phyloP scores from a whole-genome alignment of 2,329 filamentous ascomycete species.

The Aspergillus sp. region DNA sequence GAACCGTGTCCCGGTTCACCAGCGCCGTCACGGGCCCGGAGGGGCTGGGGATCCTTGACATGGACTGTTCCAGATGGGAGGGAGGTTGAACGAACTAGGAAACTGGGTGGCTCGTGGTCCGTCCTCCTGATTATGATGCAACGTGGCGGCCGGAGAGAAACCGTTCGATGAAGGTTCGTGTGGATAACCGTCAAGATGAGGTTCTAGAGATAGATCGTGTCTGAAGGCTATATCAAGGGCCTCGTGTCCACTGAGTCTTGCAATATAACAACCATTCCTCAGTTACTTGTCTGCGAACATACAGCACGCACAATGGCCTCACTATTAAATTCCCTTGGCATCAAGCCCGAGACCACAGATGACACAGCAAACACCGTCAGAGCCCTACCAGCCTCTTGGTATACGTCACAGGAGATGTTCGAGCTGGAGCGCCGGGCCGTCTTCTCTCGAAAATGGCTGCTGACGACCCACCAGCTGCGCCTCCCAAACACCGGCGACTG shows the following conservation, averaged over 20 bases:
- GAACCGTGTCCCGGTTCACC: too few species aligned
- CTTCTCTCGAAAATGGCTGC: constrained; percentile 56
- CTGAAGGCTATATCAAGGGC: too few species aligned
- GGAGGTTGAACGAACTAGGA: too few species aligned
- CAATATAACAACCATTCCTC: background rate
- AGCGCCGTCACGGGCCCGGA: too few species aligned
- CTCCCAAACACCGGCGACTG: constrained; percentile 57
- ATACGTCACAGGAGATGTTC: constrained; percentile 46
- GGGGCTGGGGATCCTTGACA: too few species aligned
- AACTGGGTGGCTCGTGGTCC: too few species aligned
- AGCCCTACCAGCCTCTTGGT: constrained; percentile 55
- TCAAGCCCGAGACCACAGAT: background rate
- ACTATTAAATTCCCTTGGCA: constrained; percentile 38
- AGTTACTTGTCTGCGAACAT: background rate
- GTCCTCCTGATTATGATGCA: too few species aligned
- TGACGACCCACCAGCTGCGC: constrained; percentile 44
- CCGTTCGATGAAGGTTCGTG: too few species aligned
- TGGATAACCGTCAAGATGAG: too few species aligned
- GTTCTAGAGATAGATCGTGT: too few species aligned
- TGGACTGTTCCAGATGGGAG: too few species aligned
- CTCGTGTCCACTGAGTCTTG: background rate
- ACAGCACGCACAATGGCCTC: background rate
- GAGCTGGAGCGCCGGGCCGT: constrained; percentile 58
- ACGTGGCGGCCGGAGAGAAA: too few species aligned
- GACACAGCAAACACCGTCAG: constrained; percentile 31